Base-by-base conservation (phyloP, 2,329 filamentous ascomycete species). In the Colletotrichum sansevieriae region DNA sequence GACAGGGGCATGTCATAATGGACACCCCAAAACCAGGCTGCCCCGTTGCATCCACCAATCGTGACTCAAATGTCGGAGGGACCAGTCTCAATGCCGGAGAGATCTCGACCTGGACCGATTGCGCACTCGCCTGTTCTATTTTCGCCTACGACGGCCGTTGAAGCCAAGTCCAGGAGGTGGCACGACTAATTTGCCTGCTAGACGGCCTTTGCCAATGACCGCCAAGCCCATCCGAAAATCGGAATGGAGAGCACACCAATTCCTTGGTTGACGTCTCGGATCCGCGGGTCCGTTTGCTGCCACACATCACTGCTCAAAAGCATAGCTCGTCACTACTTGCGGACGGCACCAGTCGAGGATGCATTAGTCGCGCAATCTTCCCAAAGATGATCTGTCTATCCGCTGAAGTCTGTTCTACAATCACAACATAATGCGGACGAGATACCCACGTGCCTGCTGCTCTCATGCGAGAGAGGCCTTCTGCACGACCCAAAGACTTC, bases 1-100 rank as follows among this genome's bases (percentile, higher is more conserved):
- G 10, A 46, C 52, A 46, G 65, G 59, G 60, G 65, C 39, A 59
- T 68, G 61, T 59, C 61, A 65, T 65, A 35, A 59, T 33, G 54
- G 47, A 59, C 33, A 51, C 54, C 61, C 54, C 35, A 56, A n/a
- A 25, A 22, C 49, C 29, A 35, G 25, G 13, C 33, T 25, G 25
- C 49, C 49, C 43, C 59, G 39, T 62, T 33, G 20, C 35, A 25
- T 56, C 60, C 22, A 33, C 46, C 33, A 58, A 54, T 59, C 44
- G n/a, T 60, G 55, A 51, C 47, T 65, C 59, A 41, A 44, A 20
- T 29, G 29, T 29, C 29, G 8, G 29, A 29, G 29, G 29, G 4
- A 25, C 25, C n/a, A 43, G 51, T 56, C 61, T 46, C 29, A 20
- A 47, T 47, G 58, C 59, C 52, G 58, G 18, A 55, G 18, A 65